A percentile compares a stretch with the other conserved stretches of the same genome.
Conservation (phyloP, 148 eudicot species). For the Rheum nobile region DNA sequence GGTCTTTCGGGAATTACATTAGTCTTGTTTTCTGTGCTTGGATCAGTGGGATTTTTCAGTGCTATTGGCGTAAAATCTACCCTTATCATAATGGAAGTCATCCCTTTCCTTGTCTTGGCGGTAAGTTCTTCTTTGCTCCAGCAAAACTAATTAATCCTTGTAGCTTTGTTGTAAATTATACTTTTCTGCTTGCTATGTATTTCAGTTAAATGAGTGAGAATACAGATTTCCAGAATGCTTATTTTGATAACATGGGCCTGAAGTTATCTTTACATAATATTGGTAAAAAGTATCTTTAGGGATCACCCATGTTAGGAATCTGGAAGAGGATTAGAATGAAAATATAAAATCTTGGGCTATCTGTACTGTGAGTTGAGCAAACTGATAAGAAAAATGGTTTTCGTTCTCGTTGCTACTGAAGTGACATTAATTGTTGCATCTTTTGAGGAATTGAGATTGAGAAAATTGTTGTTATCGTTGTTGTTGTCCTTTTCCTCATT, state of each 20-base stretch:
- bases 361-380: not conserved
- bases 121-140: constrained; percentile 43
- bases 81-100: constrained; percentile 99
- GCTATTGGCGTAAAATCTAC: constrained; percentile 96
- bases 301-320: not conserved
- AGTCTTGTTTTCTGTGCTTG: constrained; percentile 97
- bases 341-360: not conserved
- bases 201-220: not conserved
- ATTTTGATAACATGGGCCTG: not conserved
- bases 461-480: too few species aligned
- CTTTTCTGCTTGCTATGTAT: not conserved
- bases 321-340: not conserved
- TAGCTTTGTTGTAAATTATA: not conserved
- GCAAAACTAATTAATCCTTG: not conserved
- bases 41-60: constrained; percentile 97
- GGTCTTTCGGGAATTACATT: constrained; percentile 90
- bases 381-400: not conserved
- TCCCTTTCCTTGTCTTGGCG: constrained; percentile 95
- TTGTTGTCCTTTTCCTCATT: not conserved
- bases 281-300: not conserved
- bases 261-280: not conserved
- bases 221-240: not conserved
- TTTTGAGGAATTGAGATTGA: not conserved
- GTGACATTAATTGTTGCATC: not conserved
- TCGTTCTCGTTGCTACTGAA: not conserved